A percentile compares a stretch with the other conserved stretches of the same genome.
phyloP scores from a whole-genome alignment of 768 basidiomycete species.

The Mycena chlorophos region DNA sequence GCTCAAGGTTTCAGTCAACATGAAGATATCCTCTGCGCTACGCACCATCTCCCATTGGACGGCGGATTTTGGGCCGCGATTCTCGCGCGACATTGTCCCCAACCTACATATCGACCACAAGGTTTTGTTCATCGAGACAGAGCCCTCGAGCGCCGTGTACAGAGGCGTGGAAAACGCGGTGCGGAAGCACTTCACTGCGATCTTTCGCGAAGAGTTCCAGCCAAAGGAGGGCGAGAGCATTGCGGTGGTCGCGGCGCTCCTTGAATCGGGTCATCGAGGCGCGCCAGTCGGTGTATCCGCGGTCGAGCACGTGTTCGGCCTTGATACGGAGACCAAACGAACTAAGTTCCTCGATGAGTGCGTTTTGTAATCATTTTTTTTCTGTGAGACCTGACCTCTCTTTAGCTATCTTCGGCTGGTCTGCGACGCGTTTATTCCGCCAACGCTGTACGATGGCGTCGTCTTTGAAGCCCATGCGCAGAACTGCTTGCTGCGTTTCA shows the following conservation, averaged over 20 bases:
- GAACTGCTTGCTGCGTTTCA: slow-evolving; percentile 52
- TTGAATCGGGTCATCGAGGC: slow-evolving; percentile 52
- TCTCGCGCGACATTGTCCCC: slow-evolving; percentile 50
- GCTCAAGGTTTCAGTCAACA: slow-evolving; percentile 54
- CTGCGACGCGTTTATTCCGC: slow-evolving; percentile 52
- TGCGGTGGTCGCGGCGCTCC: slow-evolving; percentile 51
- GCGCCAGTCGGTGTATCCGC: slow-evolving; percentile 44
- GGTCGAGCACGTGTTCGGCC: slow-evolving; percentile 45
- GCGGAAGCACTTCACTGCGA: slow-evolving; percentile 54
- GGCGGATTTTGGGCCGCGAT: slow-evolving; percentile 57
- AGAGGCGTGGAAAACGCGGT: slow-evolving; percentile 42
- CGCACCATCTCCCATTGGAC: slow-evolving; percentile 63
- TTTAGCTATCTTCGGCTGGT: slow-evolving; percentile 52
- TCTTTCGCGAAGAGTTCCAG: slow-evolving; percentile 46
- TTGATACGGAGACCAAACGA: slow-evolving; percentile 49
- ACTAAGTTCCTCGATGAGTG: slow-evolving; percentile 49
- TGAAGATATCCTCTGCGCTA: slow-evolving; percentile 57
- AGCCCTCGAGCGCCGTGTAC: slow-evolving; percentile 52
- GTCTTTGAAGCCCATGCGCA: slow-evolving; percentile 65
- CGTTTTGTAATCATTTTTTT: neutral
- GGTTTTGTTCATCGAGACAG: slow-evolving; percentile 47
- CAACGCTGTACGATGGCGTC: slow-evolving; percentile 54
- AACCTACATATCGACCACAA: slow-evolving; percentile 44
- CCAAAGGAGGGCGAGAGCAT: slow-evolving; percentile 42
- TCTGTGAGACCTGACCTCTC: neutral